phyloP scores from a whole-genome alignment of 495 filamentous ascomycete species.

The Cetradonia linearis region DNA sequence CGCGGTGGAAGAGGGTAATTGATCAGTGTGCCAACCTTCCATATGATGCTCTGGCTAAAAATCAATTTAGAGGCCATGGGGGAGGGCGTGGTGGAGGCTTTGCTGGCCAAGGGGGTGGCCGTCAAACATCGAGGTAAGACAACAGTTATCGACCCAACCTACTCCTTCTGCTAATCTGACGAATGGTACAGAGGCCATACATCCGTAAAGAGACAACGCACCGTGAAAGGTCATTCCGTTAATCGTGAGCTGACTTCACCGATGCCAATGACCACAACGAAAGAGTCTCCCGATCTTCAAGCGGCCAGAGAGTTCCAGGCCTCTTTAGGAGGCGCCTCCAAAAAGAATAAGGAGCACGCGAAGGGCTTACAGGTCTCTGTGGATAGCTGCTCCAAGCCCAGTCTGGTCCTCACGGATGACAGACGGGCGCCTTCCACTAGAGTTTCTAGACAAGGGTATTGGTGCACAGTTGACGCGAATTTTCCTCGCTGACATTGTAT shows the following conservation, averaged over 20 bases:
- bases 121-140: neutral
- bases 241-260: neutral
- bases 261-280: neutral
- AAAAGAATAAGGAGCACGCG: neutral
- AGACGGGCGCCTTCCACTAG: neutral
- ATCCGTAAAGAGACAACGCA: constrained; percentile 2
- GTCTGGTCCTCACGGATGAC: neutral
- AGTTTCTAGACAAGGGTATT: neutral
- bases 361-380: neutral
- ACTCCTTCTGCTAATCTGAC: neutral
- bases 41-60: neutral
- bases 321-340: neutral
- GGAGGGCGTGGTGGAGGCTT: constrained; percentile 3
- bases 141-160: neutral
- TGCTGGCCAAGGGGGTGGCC: neutral
- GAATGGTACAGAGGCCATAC: neutral
- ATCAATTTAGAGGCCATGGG: neutral
- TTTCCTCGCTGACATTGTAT: neutral
- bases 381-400: neutral
- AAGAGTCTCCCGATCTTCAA: neutral
- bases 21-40: neutral
- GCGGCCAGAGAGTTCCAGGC: neutral
- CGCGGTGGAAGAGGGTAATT: constrained; percentile 3
- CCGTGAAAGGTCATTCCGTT: constrained; percentile 1
- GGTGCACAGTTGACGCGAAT: too few species aligned